Evolutionary conservation across 2,329 filamentous ascomycete genomes (phyloP), one percentile per base, ranked within the genome.

Genomic region (Sporothrix protearum): DNA sequence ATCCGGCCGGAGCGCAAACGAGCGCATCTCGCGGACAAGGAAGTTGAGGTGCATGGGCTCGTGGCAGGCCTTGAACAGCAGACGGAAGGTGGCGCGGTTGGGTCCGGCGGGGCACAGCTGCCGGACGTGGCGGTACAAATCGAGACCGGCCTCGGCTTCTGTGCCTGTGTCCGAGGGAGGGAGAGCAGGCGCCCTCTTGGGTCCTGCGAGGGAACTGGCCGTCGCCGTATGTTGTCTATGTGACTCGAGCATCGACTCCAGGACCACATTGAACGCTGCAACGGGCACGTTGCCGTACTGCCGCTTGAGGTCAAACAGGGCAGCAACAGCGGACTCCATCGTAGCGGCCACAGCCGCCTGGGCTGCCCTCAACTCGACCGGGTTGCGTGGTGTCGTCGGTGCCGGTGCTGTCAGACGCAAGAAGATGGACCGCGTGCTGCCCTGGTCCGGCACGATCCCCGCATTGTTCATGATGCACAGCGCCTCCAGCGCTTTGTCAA

Each of bases 401-500:
- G 51, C 2, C 10, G 22, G 25, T 4, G 47, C 66, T 2, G n/a
- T 70, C 42, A 57, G 53, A 10, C 39, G 57, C 19, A 79, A 77
- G 75, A 86, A 89, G 28, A 97, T 82, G 2, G 87, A 80, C 19
- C 89, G 84, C 1, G 91, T 93, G 70, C 87, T 90, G 16, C 83
- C 85, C 3, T 84, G 78, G 45, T 87, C 85, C 2, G 88, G 84
- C 51, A 85, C 78, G 5, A 90, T 78, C 5, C 89, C 88, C 22
- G 89, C 87, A 72, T 87, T 84, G 28, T 87, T 81, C 91, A 97
- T 96, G 77, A 93, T 89, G 75, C 87, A 88, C 19, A 97, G 83
- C 1, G 92, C 85, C 53, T 87, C 86, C 47, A 97, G 84, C 0
- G 92, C 91, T 33, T 88, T 87, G 30, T 82, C 80, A 8, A 95